A percentile compares a stretch with the other conserved stretches of the same genome.
These are phyloP conservation scores for Arabis hirsuta DNA, from an alignment of 345 rosid species.

Conservation along the genomic window DNA sequence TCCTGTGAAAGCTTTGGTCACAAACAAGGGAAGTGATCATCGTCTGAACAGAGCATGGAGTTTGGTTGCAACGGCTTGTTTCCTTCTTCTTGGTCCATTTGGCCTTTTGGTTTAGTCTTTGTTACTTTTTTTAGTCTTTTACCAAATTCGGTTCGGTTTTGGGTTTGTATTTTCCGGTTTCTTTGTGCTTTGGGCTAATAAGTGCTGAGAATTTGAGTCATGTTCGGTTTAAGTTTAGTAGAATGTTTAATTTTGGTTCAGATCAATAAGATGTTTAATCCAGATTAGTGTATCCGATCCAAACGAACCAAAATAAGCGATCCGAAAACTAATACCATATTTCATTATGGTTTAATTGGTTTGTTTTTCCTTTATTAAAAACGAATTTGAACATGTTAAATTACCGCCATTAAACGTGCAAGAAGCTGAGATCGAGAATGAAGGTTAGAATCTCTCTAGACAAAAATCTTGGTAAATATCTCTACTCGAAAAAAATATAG, in stretches of 20 bases:
- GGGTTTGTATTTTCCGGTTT: conserved; percentile 6
- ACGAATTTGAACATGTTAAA: too few relatives aligned
- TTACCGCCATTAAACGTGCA: too few relatives aligned
- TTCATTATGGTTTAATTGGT: too few relatives aligned
- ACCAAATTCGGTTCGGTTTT: conserved; percentile 4
- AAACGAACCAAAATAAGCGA: too few relatives aligned
- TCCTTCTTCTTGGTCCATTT: conserved; percentile 13
- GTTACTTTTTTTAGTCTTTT: conserved; percentile 6
- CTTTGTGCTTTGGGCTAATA: not conserved
- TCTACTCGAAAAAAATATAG: too few relatives aligned
- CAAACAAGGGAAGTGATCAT: conserved; percentile 29
- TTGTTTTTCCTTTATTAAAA: too few relatives aligned
- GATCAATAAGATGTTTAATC: not conserved
- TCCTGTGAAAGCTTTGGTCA: conserved; percentile 14
- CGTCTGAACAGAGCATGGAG: conserved; percentile 3
- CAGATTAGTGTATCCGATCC: too few relatives aligned
- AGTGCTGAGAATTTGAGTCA: not conserved
- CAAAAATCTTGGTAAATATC: too few relatives aligned
- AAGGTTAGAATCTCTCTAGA: too few relatives aligned
- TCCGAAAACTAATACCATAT: too few relatives aligned
- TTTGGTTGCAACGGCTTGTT: conserved; percentile 12
- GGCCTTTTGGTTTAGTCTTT: conserved; percentile 22
- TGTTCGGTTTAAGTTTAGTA: not conserved
- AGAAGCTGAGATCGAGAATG: too few relatives aligned
- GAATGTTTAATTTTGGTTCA: not conserved